Evolutionary conservation across 306 rosid species (phyloP), one percentile per base, ranked within the genome.

Genomic region (Vicia sativa): DNA sequence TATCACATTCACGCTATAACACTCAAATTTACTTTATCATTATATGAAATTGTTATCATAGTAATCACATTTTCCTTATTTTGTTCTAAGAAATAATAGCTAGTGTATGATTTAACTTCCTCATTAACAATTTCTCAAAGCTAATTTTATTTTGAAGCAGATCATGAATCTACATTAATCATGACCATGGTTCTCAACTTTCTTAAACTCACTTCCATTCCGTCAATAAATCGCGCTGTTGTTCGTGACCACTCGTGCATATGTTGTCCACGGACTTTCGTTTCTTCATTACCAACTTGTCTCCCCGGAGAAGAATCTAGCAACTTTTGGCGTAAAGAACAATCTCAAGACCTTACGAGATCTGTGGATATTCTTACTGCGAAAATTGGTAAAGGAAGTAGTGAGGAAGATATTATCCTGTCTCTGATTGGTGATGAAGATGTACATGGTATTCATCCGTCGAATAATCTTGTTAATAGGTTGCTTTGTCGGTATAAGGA

Each of bases 401-500:
- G 67, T 11, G 91, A 84, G 13, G 85, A 84, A 48, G 91, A 92
- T 56, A 67, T 86, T 55, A 61, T 85, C 54, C 77, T 19, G 64
- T 79, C 77, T 60, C 87, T 92, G 5, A 61, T 67, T 14, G 59
- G 23, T 31, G 96, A 92, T 45, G 74, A 59, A 56, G 71, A 65
- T 48, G 86, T 87, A 65, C 49, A 73, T 57, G 67, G 61, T 48
- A 65, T 89, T 50, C 76, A 44, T 39, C 64, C 81, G 31, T 84
- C 91, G 34, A 68, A 75, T 54, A 35, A 62, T 25, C 84, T 89
- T 25, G 74, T 86, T 75, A 60, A 70, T 26, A 65, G 25, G 14
- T 50, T 92, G 78, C 86, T 92, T 13, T 38, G 8, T 41, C 89
- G 89, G 5, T 92, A 83, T 39, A 89, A 84, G 81, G 89, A 89